These are phyloP conservation scores for Euphorbia schlechtendalii DNA, from an alignment of 441 rosid genomes.

Conservation along the genomic window DNA sequence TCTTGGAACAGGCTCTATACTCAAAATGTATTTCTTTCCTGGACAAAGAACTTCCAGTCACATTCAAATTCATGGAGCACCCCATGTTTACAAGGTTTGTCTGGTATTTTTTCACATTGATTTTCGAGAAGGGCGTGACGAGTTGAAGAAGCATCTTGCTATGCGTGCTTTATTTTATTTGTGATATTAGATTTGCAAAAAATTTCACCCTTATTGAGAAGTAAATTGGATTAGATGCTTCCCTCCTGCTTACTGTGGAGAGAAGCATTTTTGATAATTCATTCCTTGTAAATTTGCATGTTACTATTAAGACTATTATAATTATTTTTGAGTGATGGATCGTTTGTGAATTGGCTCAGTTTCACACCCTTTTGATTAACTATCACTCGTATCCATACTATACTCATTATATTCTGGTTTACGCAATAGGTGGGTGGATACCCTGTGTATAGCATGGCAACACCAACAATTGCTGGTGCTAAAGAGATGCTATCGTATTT, in stretches of 20 bases:
- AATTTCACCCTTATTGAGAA: neutral
- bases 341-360: neutral
- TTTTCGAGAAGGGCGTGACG: neutral
- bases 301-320: no score
- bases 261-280: neutral
- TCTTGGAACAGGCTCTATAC: constrained; percentile 82
- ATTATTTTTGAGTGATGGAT: constrained; percentile 1
- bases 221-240: neutral
- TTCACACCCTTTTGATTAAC: neutral
- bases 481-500: constrained; percentile 84
- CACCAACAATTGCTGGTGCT: constrained; percentile 84
- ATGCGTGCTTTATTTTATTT: neutral
- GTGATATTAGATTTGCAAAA: neutral
- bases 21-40: constrained; percentile 93
- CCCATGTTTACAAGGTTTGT: constrained; percentile 80
- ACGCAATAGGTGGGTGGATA: constrained; percentile 77
- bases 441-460: constrained; percentile 98
- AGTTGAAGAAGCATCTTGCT: neutral
- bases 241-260: neutral
- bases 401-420: neutral
- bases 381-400: neutral
- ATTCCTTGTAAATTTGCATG: neutral
- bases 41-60: constrained; percentile 91
- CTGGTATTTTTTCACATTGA: constrained; percentile 11
- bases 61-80: constrained; percentile 88